A percentile compares a stretch with the other conserved stretches of the same genome.
Conservation (phyloP, 2,329 filamentous ascomycete species). For the Colletotrichum sp. region DNA sequence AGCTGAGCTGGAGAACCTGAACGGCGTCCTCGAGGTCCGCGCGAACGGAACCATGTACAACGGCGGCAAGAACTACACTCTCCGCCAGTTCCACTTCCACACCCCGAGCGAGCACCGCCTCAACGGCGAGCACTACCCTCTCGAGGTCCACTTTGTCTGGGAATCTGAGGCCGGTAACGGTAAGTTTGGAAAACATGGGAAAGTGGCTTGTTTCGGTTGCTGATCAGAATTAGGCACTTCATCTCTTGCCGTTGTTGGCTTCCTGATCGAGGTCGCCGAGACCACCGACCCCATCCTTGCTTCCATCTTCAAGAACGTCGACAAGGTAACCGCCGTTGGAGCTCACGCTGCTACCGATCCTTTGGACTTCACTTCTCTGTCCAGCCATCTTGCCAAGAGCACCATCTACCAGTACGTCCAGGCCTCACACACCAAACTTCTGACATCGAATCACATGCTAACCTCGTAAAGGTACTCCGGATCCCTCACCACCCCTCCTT, state of each 20-base stretch:
- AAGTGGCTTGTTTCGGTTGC: not conserved
- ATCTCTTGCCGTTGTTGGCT: conserved; percentile 39
- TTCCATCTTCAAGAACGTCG: conserved; percentile 40
- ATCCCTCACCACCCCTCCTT: conserved; percentile 70
- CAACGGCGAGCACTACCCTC: conserved; percentile 41
- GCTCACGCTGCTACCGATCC: conserved; percentile 35
- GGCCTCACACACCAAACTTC: not conserved
- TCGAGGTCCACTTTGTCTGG: conserved; percentile 50
- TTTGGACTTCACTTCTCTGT: conserved; percentile 48
- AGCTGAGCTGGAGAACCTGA: conserved; percentile 54
- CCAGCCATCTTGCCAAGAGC: conserved; percentile 37
- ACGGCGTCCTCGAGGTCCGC: conserved; percentile 55
- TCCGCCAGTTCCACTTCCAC: conserved; percentile 66
- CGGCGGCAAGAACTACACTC: conserved; percentile 41
- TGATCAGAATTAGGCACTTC: conserved; percentile 28
- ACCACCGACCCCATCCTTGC: conserved; percentile 33
- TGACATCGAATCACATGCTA: not conserved
- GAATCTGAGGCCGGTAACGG: conserved; percentile 29
- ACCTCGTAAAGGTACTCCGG: conserved; percentile 50
- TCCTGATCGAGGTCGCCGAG: conserved; percentile 39
- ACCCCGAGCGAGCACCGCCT: conserved; percentile 64
- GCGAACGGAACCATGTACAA: conserved; percentile 51
- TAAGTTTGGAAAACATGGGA: not conserved
- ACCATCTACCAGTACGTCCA: conserved; percentile 43
- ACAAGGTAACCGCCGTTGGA: conserved; percentile 43